Conservation (phyloP, 805 yeast species). For the Saturnispora silvae region DNA sequence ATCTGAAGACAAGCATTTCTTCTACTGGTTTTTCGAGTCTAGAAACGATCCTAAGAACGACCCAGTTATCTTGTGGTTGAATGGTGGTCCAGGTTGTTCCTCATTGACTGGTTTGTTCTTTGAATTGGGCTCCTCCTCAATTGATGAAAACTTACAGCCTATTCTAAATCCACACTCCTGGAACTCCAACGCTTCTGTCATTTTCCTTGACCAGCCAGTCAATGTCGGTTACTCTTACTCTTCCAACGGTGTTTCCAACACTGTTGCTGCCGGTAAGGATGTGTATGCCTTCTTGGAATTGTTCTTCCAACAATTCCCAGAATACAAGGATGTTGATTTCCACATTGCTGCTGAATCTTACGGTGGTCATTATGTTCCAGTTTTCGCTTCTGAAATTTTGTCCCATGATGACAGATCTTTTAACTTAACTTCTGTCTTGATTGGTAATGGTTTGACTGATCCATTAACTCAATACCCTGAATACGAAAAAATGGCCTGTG, state of each 20-base stretch:
- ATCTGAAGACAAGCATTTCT: slow-evolving; percentile 72
- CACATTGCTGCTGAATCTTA: slow-evolving; percentile 81
- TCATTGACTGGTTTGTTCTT: slow-evolving; percentile 83
- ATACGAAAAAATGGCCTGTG: slow-evolving; percentile 93
- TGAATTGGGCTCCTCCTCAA: slow-evolving; percentile 82
- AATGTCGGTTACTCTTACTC: slow-evolving; percentile 88
- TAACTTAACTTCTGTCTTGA: slow-evolving; percentile 66
- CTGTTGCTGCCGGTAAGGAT: slow-evolving; percentile 80
- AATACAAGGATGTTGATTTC: slow-evolving; percentile 46
- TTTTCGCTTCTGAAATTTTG: slow-evolving; percentile 47
- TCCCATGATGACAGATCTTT: slow-evolving; percentile 45
- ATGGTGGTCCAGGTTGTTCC: slow-evolving; percentile 96
- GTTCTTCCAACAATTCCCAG: slow-evolving; percentile 77
- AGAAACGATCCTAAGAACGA: slow-evolving; percentile 79
- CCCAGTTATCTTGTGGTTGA: slow-evolving; percentile 80
- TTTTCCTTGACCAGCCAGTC: slow-evolving; percentile 90
- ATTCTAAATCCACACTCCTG: slow-evolving; percentile 74
- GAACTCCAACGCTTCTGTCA: slow-evolving; percentile 84
- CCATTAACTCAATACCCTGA: slow-evolving; percentile 67
- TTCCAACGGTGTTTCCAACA: slow-evolving; percentile 45
- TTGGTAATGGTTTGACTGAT: slow-evolving; percentile 91
- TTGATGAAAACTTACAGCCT: slow-evolving; percentile 57
- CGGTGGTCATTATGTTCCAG: slow-evolving; percentile 78
- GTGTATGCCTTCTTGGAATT: slow-evolving; percentile 75
- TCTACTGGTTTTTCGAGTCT: slow-evolving; percentile 90